phyloP scores from a whole-genome alignment of 495 filamentous ascomycete species.

The Penicillium atrosanguineum region DNA sequence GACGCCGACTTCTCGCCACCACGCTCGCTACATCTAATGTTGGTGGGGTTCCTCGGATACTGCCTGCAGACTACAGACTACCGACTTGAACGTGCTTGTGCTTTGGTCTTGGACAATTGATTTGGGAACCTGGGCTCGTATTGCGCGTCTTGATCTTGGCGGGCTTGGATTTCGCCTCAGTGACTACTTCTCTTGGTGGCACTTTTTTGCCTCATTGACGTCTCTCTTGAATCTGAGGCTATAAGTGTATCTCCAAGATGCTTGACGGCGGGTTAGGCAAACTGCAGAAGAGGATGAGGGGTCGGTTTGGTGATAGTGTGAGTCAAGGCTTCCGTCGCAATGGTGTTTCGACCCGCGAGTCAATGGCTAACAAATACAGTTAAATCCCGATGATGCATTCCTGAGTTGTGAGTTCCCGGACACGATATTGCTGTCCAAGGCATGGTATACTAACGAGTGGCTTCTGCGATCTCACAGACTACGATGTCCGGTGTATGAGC shows the following conservation, averaged over 20 bases:
- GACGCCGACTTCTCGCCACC: constrained; percentile 4
- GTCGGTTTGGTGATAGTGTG: constrained; percentile 43
- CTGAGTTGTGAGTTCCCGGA: constrained; percentile 60
- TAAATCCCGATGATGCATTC: constrained; percentile 69
- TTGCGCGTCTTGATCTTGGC: background rate
- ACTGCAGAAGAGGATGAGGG: constrained; percentile 43
- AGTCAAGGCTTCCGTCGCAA: constrained; percentile 10
- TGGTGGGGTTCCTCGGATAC: background rate
- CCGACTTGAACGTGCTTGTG: background rate
- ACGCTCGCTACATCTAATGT: background rate
- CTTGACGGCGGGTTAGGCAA: constrained; percentile 40
- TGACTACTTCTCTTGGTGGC: background rate
- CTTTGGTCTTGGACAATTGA: background rate
- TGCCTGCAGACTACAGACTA: background rate
- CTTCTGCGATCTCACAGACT: constrained; percentile 42
- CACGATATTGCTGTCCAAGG: background rate
- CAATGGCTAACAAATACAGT: constrained; percentile 34
- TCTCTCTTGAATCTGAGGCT: background rate
- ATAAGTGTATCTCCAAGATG: constrained; percentile 17
- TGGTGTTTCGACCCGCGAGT: background rate
- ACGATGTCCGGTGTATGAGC: constrained; percentile 66
- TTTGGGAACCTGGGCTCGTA: background rate
- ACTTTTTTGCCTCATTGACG: background rate
- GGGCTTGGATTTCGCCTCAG: background rate
- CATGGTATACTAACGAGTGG: constrained; percentile 11